Evolutionary conservation across 768 basidiomycete species (phyloP).

Genomic region (Chiua virens): DNA sequence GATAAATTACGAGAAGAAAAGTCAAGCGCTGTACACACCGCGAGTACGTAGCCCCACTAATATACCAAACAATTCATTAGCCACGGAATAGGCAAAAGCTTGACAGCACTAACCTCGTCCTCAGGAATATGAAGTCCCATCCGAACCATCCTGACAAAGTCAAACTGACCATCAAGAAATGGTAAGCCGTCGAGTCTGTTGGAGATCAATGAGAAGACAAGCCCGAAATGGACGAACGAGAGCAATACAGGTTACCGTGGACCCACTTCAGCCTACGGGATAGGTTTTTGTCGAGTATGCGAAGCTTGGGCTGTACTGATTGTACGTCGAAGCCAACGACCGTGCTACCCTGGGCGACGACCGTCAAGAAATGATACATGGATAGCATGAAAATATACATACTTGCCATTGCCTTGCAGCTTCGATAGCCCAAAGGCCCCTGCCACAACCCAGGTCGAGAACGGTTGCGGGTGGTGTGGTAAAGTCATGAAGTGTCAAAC

Average conservation of each 20-base stretch:
- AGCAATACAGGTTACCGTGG: slow-evolving; percentile 61
- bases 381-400: slow-evolving; percentile 16
- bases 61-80: slow-evolving; percentile 18
- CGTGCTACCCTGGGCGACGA: slow-evolving; percentile 42
- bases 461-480: slow-evolving; percentile 48
- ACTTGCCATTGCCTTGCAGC: slow-evolving; percentile 70
- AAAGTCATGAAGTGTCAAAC: slow-evolving; percentile 57
- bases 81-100: not conserved
- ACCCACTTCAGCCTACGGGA: slow-evolving; percentile 61
- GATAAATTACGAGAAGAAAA: slow-evolving; percentile 15
- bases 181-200: slow-evolving; percentile 63
- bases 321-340: slow-evolving; percentile 62
- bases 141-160: slow-evolving; percentile 63
- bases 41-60: slow-evolving; percentile 65
- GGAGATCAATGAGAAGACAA: slow-evolving; percentile 5
- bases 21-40: slow-evolving; percentile 41
- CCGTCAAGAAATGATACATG: not conserved
- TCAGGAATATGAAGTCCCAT: slow-evolving; percentile 72
- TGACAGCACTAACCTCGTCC: slow-evolving; percentile 51
- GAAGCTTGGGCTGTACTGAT: slow-evolving; percentile 51
- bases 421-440: slow-evolving; percentile 69
- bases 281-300: slow-evolving; percentile 39
- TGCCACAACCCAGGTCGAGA: slow-evolving; percentile 73
- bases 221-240: not conserved
- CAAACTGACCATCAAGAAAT: slow-evolving; percentile 55